Base-by-base conservation (phyloP, 176 grass and related monocot species). In the Saccharum spontaneum region DNA sequence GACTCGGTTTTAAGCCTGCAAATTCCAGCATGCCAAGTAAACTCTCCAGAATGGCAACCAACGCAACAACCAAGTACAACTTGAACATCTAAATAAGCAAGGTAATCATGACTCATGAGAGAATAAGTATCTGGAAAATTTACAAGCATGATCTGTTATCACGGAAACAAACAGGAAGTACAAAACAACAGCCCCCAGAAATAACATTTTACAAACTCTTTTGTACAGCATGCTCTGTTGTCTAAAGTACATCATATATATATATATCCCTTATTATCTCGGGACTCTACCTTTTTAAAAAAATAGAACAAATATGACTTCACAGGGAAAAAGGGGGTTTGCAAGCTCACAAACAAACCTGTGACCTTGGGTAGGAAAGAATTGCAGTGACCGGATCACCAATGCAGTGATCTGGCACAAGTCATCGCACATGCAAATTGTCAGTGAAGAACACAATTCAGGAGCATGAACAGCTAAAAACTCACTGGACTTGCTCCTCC, bases 391-490 rank as follows among this genome's bases (percentile, higher is more conserved):
- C 84, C 10, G 84, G 84, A 88, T 54, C 37, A 59, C 85, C 76
- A 90, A 85, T 80, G 69, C 73, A 48, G 75, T 41, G 49, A 90
- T 78, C 69, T 38, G 65, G 46, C 59, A 76, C 49, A 10, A 71
- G 22, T 57, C 50, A 23, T 55, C 34, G 34, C 49, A 71, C 78
- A 85, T 78, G 72, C 69, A 86, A 69, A 74, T 82, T 70, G 46
- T 72, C 70, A 84, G 65, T 40, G 34, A 84, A 84, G 40, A 73
- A 54, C 71, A 81, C 44, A 77, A 80, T 60, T 78, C 82, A 31
- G 87, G 93, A 91, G 79, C 89, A 98, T 73, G 64, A 93, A 73
- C 91, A 90, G 89, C 91, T 98, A 90, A 98, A 95, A 98, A 93
- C 59, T 86, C 91, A 95, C 93, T 92, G 87, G 60, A 87, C 84